phyloP scores from a whole-genome alignment of 2,329 filamentous ascomycete species.

The Sporothrix mexicana region DNA sequence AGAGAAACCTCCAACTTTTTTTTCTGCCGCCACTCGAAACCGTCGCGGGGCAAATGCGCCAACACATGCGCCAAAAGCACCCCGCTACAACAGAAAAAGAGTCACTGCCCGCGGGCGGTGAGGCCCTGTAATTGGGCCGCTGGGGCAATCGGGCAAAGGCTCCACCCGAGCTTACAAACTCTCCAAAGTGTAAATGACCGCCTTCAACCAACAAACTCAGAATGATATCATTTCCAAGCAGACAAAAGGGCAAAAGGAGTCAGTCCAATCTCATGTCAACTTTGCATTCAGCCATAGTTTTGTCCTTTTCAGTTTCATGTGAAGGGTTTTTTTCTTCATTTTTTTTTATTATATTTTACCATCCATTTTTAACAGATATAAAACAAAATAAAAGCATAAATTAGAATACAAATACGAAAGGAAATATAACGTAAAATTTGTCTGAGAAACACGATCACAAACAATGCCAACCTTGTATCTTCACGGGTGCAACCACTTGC shows the following conservation, averaged over 20 bases:
- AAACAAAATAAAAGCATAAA: not conserved
- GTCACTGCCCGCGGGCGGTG: constrained; percentile 16
- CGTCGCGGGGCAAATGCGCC: constrained; percentile 20
- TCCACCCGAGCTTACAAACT: constrained; percentile 28
- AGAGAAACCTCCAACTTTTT: constrained; percentile 7
- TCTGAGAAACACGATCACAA: too few species aligned
- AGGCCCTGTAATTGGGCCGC: not conserved
- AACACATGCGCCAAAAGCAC: not conserved
- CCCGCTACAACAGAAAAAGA: not conserved
- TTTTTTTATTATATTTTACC: not conserved
- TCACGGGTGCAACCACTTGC: too few species aligned
- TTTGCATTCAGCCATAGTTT: not conserved
- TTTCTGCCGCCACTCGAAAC: constrained; percentile 11
- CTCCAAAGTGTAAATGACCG: too few species aligned
- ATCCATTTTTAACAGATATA: not conserved
- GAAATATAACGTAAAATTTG: too few species aligned
- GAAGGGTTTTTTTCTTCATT: not conserved
- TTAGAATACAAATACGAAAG: too few species aligned
- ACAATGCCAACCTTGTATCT: too few species aligned
- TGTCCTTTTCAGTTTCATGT: not conserved
- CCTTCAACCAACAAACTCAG: not conserved
- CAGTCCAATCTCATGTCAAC: too few species aligned
- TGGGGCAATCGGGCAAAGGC: constrained; percentile 1
- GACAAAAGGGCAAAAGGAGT: not conserved
- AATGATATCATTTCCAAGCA: constrained; percentile 9